Evolutionary conservation across 2,329 filamentous ascomycete species (phyloP).

Genomic region (Aspergillus sp.): DNA sequence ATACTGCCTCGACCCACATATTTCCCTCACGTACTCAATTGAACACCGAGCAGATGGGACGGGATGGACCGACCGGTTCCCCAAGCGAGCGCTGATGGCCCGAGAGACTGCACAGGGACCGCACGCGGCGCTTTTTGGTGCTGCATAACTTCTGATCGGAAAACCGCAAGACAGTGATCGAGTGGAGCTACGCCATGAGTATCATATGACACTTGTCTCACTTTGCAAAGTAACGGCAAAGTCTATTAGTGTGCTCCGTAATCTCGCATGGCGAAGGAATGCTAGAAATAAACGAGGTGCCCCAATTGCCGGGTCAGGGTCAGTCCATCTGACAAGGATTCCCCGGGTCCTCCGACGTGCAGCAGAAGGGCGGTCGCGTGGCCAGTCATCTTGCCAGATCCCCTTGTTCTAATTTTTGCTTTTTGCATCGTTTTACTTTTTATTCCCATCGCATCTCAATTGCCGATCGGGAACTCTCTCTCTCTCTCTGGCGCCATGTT

Average conservation of each 20-base stretch:
- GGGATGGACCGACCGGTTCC: no score
- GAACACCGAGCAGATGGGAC: no score
- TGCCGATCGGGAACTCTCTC: background rate
- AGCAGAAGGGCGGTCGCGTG: background rate
- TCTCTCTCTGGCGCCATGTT: slow-evolving; percentile 3
- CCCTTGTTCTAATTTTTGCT: background rate
- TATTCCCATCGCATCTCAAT: background rate
- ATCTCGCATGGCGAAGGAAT: background rate
- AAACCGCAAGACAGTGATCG: background rate
- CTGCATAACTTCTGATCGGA: background rate
- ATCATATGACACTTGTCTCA: background rate
- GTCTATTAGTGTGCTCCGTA: background rate
- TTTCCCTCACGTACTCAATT: no score
- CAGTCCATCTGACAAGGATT: background rate
- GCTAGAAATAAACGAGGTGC: background rate
- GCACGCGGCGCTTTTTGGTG: background rate
- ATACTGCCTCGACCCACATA: background rate
- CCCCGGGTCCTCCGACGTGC: no score
- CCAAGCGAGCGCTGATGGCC: no score
- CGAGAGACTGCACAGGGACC: no score
- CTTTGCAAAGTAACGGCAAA: background rate
- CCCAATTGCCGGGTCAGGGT: background rate
- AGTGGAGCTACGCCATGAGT: background rate
- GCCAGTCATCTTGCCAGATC: background rate
- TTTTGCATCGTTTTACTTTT: background rate